These are phyloP conservation scores for Venturia nashicola DNA, from an alignment of 2,329 filamentous ascomycete genomes.

Conservation along the genomic window DNA sequence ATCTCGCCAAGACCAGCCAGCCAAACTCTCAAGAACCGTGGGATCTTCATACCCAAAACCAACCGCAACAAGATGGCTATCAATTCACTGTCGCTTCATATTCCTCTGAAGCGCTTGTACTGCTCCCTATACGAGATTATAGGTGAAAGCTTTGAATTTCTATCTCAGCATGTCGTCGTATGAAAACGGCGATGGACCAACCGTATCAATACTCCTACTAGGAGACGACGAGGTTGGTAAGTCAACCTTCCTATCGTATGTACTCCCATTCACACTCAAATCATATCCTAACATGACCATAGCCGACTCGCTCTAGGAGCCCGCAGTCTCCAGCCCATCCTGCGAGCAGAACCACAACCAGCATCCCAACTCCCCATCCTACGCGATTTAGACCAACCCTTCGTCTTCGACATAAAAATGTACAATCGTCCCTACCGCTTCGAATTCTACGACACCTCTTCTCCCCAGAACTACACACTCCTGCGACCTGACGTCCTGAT, in stretches of 20 bases:
- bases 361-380: conserved; percentile 30
- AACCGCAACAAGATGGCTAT: not conserved
- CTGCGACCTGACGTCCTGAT: conserved; percentile 42
- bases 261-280: not conserved
- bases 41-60: not conserved
- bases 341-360: conserved; percentile 17
- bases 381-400: conserved; percentile 45
- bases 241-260: conserved; percentile 48
- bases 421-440: conserved; percentile 43
- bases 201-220: conserved; percentile 41
- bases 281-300: conserved; percentile 9
- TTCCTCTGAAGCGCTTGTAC: not conserved
- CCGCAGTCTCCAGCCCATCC: conserved; percentile 18
- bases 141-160: not conserved
- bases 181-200: conserved; percentile 16
- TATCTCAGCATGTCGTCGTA: not conserved
- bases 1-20: not conserved
- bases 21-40: not conserved
- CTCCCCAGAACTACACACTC: conserved; percentile 44
- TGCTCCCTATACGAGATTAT: not conserved
- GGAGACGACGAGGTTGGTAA: conserved; percentile 49
- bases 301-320: conserved; percentile 13
- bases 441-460: conserved; percentile 44
- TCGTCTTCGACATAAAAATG: conserved; percentile 45
- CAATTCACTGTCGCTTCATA: not conserved